Percentiles rank a stretch among this genome's conserved stretches.
Evolutionary conservation across 2,329 filamentous ascomycete genomes (phyloP).

Genomic region (Fusarium sororula): DNA sequence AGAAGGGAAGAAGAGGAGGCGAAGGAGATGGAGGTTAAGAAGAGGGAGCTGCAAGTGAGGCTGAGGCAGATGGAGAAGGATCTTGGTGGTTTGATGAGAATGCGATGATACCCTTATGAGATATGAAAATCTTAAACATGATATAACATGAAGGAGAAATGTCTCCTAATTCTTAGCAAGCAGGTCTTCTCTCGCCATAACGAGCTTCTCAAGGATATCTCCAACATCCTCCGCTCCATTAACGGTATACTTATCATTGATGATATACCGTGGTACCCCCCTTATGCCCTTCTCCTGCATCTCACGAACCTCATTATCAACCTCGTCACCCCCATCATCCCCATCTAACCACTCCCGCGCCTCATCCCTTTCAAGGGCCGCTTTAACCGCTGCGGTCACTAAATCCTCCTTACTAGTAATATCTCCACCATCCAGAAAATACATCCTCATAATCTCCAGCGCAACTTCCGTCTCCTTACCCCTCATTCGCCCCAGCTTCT

Average conservation of each 20-base stretch:
- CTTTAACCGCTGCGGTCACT: slow-evolving; percentile 60
- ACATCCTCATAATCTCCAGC: slow-evolving; percentile 69
- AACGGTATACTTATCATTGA: slow-evolving; percentile 74
- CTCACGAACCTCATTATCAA: slow-evolving; percentile 64
- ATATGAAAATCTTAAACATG: slow-evolving; percentile 3
- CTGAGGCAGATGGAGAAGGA: slow-evolving; percentile 65
- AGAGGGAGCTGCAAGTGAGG: slow-evolving; percentile 63
- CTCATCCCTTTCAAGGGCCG: slow-evolving; percentile 62
- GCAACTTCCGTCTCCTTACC: slow-evolving; percentile 66
- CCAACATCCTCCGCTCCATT: slow-evolving; percentile 76
- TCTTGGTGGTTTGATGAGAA: slow-evolving; percentile 61
- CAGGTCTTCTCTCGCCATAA: slow-evolving; percentile 54
- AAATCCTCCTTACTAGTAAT: slow-evolving; percentile 67
- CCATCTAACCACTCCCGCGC: slow-evolving; percentile 63
- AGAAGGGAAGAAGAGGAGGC: slow-evolving; percentile 74
- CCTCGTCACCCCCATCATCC: slow-evolving; percentile 64
- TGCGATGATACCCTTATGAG: slow-evolving; percentile 50
- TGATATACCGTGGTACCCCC: slow-evolving; percentile 79
- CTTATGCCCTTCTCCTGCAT: slow-evolving; percentile 62
- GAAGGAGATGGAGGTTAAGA: slow-evolving; percentile 64
- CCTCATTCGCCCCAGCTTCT: slow-evolving; percentile 70
- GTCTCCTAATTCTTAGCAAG: not conserved
- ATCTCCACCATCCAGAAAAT: slow-evolving; percentile 72
- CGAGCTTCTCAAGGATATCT: slow-evolving; percentile 73
- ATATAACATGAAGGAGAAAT: not conserved